phyloP scores from a whole-genome alignment of 2,329 filamentous ascomycete genomes.

The Phaeosphaeriaceae sp. region DNA sequence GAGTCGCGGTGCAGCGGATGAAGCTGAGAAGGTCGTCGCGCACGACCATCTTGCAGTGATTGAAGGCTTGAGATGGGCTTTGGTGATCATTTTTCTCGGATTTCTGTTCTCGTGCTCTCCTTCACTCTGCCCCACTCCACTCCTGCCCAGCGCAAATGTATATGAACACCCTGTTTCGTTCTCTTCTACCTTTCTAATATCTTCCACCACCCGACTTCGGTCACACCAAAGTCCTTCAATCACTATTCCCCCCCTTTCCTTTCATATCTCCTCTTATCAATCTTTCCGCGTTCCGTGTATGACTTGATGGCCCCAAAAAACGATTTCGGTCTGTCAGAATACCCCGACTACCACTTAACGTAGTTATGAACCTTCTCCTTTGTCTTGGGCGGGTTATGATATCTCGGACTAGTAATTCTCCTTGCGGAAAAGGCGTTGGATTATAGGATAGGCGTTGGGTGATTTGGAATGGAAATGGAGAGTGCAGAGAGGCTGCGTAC shows the following conservation, averaged over 20 bases:
- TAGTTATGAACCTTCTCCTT: conserved; percentile 1
- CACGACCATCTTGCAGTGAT: background rate
- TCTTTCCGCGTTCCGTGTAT: background rate
- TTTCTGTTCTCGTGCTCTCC: background rate
- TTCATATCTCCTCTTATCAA: background rate
- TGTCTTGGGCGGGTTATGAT: background rate
- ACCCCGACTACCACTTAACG: conserved; percentile 2
- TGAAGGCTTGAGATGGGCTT: too few relatives aligned
- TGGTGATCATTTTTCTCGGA: too few relatives aligned
- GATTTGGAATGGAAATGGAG: too few relatives aligned
- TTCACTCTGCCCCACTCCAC: background rate
- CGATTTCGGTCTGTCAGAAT: conserved; percentile 3
- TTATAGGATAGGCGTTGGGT: background rate
- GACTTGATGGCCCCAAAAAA: background rate
- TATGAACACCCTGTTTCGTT: background rate
- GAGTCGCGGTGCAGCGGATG: background rate
- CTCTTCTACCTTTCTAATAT: background rate
- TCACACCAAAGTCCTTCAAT: background rate
- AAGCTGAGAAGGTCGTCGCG: conserved; percentile 1
- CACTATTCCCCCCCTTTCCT: background rate
- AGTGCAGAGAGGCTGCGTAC: too few relatives aligned
- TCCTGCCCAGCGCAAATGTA: background rate
- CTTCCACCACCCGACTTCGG: background rate
- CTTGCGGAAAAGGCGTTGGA: background rate
- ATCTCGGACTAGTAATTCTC: background rate